Conservation (phyloP, 306 rosid genomes). For the Casuarina glauca region DNA sequence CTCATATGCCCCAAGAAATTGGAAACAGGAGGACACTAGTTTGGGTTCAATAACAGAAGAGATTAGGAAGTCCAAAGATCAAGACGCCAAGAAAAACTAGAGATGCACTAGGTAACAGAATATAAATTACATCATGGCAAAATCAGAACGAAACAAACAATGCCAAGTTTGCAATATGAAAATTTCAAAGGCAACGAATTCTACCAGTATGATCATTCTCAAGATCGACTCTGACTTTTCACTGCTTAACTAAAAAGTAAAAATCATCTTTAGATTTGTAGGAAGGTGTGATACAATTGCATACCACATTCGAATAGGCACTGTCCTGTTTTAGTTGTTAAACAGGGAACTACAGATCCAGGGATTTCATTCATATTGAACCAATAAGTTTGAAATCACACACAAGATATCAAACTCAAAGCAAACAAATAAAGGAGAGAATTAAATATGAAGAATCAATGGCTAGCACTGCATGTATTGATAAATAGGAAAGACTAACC, state of each 20-base stretch:
- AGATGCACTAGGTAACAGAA: neutral
- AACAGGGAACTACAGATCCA: neutral
- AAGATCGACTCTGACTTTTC: neutral
- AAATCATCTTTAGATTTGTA: neutral
- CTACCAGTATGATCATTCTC: neutral
- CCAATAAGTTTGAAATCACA: neutral
- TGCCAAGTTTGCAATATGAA: neutral
- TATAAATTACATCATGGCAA: neutral
- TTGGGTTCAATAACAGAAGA: neutral
- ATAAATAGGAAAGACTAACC: constrained; percentile 47
- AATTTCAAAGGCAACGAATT: neutral
- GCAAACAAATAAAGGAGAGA: neutral
- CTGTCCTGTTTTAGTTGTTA: neutral
- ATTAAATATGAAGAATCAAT: neutral
- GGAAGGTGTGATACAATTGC: neutral
- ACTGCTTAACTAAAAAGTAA: neutral
- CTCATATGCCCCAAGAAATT: neutral
- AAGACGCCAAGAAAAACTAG: neutral
- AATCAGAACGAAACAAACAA: neutral
- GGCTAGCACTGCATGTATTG: constrained; percentile 5
- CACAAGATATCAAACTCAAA: neutral
- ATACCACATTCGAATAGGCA: neutral
- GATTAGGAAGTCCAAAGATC: neutral
- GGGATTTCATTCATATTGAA: neutral
- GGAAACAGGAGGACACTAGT: neutral